A percentile compares a stretch with the other conserved stretches of the same genome.
These are phyloP conservation scores for Psilocybe mexicana DNA, from an alignment of 1,284 basidiomycete genomes.

Conservation along the genomic window DNA sequence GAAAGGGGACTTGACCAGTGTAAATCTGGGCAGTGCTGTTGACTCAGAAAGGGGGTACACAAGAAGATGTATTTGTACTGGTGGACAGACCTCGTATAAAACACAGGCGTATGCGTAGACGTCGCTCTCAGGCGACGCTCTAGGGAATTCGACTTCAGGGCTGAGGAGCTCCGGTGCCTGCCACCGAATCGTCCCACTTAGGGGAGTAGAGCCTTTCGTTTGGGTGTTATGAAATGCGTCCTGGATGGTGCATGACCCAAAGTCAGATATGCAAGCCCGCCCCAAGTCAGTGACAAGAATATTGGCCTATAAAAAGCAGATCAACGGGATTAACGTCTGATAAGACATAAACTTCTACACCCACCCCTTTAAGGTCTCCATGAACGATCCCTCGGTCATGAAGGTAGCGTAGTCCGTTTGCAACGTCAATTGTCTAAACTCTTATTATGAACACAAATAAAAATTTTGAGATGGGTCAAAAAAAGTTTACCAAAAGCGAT, in stretches of 20 bases:
- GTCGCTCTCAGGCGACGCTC: conserved; percentile 23
- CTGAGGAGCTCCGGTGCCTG: conserved; percentile 26
- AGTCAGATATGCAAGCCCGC: conserved; percentile 32
- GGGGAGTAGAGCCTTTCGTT: conserved; percentile 8
- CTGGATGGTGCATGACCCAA: conserved; percentile 29
- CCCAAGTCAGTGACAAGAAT: conserved; percentile 27
- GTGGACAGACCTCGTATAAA: conserved; percentile 24
- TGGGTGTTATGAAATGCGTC: conserved; percentile 19
- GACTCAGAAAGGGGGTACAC: background rate
- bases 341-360: background rate
- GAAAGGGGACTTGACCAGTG: conserved; percentile 24
- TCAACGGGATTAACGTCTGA: background rate
- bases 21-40: conserved; percentile 18
- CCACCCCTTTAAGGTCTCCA: conserved; percentile 29
- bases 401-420: conserved; percentile 20
- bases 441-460: background rate
- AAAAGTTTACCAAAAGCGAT: conserved; percentile 10
- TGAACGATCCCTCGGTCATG: conserved; percentile 24
- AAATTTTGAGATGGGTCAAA: background rate
- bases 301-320: conserved; percentile 23
- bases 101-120: conserved; percentile 30
- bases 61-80: background rate
- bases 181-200: conserved; percentile 25
- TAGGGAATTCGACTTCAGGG: conserved; percentile 11
- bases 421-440: conserved; percentile 17